Evolutionary conservation across 2,329 filamentous ascomycete species (phyloP).

Genomic region (Verticillium albo-atrum): DNA sequence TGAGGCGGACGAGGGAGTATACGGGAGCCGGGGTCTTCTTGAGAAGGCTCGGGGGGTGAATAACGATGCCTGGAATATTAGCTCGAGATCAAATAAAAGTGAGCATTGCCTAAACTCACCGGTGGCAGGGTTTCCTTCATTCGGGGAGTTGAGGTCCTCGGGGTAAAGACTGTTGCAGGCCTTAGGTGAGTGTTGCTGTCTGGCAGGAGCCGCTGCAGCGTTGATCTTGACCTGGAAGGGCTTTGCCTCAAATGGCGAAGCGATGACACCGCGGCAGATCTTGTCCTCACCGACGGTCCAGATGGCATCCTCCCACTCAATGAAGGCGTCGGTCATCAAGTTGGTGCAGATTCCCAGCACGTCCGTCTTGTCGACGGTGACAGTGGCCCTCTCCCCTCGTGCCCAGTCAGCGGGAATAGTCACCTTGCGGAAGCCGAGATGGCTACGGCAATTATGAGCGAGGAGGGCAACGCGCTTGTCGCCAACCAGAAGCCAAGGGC

Average conservation of each 20-base stretch:
- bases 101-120: conserved; percentile 24
- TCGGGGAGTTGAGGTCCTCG: conserved; percentile 19
- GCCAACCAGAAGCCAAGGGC: conserved; percentile 41
- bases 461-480: conserved; percentile 36
- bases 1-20: conserved; percentile 49
- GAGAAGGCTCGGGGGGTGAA: conserved; percentile 32
- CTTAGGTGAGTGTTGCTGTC: conserved; percentile 32
- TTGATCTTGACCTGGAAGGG: conserved; percentile 46
- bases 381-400: conserved; percentile 25
- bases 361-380: conserved; percentile 37
- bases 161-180: conserved; percentile 44
- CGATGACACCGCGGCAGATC: conserved; percentile 49
- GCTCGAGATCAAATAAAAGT: neutral
- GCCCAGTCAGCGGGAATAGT: conserved; percentile 32
- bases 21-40: conserved; percentile 30
- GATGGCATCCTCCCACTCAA: conserved; percentile 50
- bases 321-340: conserved; percentile 47
- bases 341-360: conserved; percentile 43
- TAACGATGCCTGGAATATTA: conserved; percentile 36
- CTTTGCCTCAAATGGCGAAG: conserved; percentile 44
- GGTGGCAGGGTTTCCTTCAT: conserved; percentile 40
- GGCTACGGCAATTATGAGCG: conserved; percentile 45
- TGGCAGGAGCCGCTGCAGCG: conserved; percentile 29
- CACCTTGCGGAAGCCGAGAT: conserved; percentile 51
- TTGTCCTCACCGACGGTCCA: conserved; percentile 31